A percentile compares a stretch with the other conserved stretches of the same genome.
phyloP scores from a whole-genome alignment of 805 yeast genomes.

The Yarrowia porcina region DNA sequence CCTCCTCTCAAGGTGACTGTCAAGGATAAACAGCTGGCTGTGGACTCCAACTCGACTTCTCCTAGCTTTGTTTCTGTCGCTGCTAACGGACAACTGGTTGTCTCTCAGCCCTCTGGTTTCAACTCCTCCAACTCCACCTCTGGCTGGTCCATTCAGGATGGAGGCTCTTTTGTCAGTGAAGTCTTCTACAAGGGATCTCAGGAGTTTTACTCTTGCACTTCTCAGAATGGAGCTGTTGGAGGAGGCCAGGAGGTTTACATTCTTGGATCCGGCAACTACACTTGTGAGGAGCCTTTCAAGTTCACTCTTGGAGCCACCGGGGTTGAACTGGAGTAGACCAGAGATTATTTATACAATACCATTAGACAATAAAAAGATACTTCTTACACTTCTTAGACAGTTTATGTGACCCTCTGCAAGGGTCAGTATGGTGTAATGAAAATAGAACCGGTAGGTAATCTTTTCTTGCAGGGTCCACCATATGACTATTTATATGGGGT shows the following conservation, averaged over 20 bases:
- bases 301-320: not conserved
- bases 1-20: not conserved
- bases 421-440: no score
- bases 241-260: conserved; percentile 3
- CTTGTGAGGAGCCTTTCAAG: conserved; percentile 1
- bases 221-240: not conserved
- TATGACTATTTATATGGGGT: no score
- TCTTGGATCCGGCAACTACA: not conserved
- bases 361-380: no score
- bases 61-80: not conserved
- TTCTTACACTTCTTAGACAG: no score
- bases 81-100: not conserved
- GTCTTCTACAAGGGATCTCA: conserved; percentile 3
- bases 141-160: not conserved
- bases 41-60: not conserved
- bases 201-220: conserved; percentile 8
- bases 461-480: no score
- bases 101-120: not conserved
- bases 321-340: no score
- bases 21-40: not conserved
- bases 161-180: not conserved
- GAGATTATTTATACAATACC: no score
- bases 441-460: no score
- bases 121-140: not conserved
- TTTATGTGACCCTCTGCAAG: no score